Percentiles rank a stretch among this genome's conserved stretches.
Conservation (phyloP, 2,329 filamentous ascomycete species). For the Alternaria solani region DNA sequence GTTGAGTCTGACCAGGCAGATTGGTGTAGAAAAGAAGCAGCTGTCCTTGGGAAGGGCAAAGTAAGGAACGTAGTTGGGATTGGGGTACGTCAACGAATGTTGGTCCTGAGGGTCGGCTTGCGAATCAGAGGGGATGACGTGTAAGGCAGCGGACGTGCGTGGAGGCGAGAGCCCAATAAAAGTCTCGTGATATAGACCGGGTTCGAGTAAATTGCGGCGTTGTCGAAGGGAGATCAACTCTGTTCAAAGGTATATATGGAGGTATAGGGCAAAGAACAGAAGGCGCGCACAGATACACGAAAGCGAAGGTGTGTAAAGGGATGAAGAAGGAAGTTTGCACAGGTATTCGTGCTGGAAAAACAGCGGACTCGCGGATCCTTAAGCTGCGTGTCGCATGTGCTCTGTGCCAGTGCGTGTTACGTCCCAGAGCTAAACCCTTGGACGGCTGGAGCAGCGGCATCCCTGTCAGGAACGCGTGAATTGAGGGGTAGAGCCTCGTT, state of each 20-base stretch:
- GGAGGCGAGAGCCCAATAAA: constrained; percentile 7
- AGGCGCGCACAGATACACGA: background rate
- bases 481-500: constrained; percentile 25
- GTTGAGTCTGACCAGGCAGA: background rate
- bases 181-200: constrained; percentile 13
- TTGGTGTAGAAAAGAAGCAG: background rate
- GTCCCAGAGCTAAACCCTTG: constrained; percentile 21
- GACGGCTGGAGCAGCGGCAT: constrained; percentile 7
- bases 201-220: constrained; percentile 28
- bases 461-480: constrained; percentile 18
- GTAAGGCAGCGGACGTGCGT: constrained; percentile 2
- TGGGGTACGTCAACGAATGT: constrained; percentile 5
- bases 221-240: constrained; percentile 22
- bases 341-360: constrained; percentile 1
- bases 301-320: constrained; percentile 22
- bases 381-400: constrained; percentile 27
- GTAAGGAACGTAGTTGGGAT: constrained; percentile 5
- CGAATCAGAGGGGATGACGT: constrained; percentile 12
- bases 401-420: constrained; percentile 25
- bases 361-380: constrained; percentile 3
- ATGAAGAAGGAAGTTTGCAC: constrained; percentile 10
- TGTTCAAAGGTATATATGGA: constrained; percentile 9
- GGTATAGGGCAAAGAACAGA: background rate
- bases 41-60: constrained; percentile 1
- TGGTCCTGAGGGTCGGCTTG: constrained; percentile 11